Evolutionary conservation across 768 basidiomycete species (phyloP).

Genomic region (Amanita subjunquillea): DNA sequence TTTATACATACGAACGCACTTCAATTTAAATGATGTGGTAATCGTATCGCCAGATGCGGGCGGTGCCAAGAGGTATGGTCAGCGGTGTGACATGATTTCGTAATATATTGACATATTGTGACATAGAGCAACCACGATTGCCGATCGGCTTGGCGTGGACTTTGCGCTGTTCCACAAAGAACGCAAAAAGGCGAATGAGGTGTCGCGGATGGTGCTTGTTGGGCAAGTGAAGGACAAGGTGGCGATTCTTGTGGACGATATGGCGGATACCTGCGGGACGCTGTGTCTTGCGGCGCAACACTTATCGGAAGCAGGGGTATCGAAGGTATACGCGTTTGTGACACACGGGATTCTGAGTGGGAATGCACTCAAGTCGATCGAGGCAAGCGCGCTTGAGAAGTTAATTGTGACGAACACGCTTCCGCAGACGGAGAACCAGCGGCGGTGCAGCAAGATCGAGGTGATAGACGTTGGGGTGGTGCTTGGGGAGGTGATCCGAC

Average conservation of each 20-base stretch:
- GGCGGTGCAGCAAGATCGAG: conserved; percentile 69
- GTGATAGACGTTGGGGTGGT: conserved; percentile 93
- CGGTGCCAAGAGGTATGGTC: conserved; percentile 81
- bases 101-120: conserved; percentile 3
- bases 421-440: conserved; percentile 75
- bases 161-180: conserved; percentile 99
- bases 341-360: conserved; percentile 96
- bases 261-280: conserved; percentile 96
- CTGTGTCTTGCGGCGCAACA: conserved; percentile 86
- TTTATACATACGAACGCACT: conserved; percentile 88
- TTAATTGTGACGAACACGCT: conserved; percentile 98
- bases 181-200: conserved; percentile 92
- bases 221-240: conserved; percentile 88
- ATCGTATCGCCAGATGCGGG: conserved; percentile 98
- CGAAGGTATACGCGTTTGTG: conserved; percentile 83
- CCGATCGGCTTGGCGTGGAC: conserved; percentile 91
- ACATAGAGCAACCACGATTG: conserved; percentile 87
- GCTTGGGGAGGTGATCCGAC: conserved; percentile 90
- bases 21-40: conserved; percentile 75
- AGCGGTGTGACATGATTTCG: background rate
- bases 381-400: conserved; percentile 74
- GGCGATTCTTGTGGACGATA: conserved; percentile 96
- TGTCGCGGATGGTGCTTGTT: conserved; percentile 92
- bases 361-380: conserved; percentile 67
- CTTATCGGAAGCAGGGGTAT: conserved; percentile 80